Conservation (phyloP, 129 eudicot genomes). For the Flaveria linearis region DNA sequence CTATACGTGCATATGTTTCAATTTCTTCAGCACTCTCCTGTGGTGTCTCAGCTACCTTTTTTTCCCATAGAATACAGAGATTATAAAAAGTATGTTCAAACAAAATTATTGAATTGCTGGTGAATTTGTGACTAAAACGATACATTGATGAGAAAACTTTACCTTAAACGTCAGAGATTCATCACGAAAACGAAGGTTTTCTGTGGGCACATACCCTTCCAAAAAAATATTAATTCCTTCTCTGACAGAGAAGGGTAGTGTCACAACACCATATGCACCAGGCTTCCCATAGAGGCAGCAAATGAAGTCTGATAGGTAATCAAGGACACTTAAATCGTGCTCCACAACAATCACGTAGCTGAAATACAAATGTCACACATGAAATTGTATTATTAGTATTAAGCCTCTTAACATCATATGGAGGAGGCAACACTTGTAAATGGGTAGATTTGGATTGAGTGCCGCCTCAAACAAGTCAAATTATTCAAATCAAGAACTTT, state of each 20-base stretch:
- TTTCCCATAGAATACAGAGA: conserved; percentile 1
- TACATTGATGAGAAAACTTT: background rate
- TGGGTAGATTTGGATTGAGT: background rate
- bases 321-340: conserved; percentile 87
- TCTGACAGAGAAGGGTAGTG: conserved; percentile 89
- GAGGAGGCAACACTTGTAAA: background rate
- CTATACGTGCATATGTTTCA: conserved; percentile 81
- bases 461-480: background rate
- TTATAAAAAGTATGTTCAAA: background rate
- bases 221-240: conserved; percentile 92
- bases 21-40: conserved; percentile 79
- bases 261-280: conserved; percentile 94
- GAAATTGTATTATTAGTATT: background rate
- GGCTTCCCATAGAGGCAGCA: conserved; percentile 92
- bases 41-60: conserved; percentile 80
- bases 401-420: background rate
- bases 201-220: conserved; percentile 86
- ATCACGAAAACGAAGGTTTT: conserved; percentile 80
- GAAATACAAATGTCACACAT: conserved; percentile 23
- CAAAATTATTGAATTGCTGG: background rate
- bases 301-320: conserved; percentile 89
- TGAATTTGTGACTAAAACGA: background rate
- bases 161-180: conserved; percentile 93
- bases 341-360: conserved; percentile 95
- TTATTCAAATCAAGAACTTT: background rate